Evolutionary conservation across 192 early-diverging fungal genomes (phyloP), one percentile per base, ranked within the genome.

Genomic region (Coemansia asiatica): DNA sequence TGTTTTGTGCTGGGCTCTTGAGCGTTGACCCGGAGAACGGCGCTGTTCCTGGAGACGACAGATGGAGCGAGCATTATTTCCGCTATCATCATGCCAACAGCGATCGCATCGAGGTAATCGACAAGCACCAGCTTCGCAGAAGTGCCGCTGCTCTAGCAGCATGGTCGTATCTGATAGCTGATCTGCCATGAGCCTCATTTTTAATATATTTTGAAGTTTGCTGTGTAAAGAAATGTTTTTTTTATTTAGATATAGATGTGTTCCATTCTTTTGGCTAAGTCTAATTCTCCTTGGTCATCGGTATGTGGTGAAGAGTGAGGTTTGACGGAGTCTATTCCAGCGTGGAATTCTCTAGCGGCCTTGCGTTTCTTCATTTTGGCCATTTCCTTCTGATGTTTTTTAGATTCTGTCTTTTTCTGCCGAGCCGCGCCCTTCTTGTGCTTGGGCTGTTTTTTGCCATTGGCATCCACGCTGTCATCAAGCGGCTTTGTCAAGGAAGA

Each of bases 121-220:
- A 83, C 66, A 77, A 80, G 54, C 76, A 82, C 51, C 83, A 87
- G 58, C 73, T 87, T 53, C 78, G 83, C 46, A 78, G 75, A 56
- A 83, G 83, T 49, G 84, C 85, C n/a, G 83, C 86, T 1, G 76
- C 83, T 13, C 75, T 87, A 50, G 86, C 86, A 12, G 74, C 84
- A 16, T 87, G 86, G 86, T 75, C 86, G 15, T 87, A 84, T 9
- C 75, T 85, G 26, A 74, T 83, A 29, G 82, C 86, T 21, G 86
- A 87, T 35, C 64, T 74, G 28, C 76, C 54, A 19, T 55, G 18
- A 56, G 19, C 2, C 26, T 22, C 33, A 38, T 36, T 58, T 15
- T 0, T 31, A n/a, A n/a, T n/a, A n/a, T n/a, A n/a, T n/a, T n/a
- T n/a, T n/a, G n/a, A n/a, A n/a, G n/a, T n/a, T n/a, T n/a, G n/a